phyloP scores from a whole-genome alignment of 805 yeast genomes.

The Pichia thaimueangensis region DNA sequence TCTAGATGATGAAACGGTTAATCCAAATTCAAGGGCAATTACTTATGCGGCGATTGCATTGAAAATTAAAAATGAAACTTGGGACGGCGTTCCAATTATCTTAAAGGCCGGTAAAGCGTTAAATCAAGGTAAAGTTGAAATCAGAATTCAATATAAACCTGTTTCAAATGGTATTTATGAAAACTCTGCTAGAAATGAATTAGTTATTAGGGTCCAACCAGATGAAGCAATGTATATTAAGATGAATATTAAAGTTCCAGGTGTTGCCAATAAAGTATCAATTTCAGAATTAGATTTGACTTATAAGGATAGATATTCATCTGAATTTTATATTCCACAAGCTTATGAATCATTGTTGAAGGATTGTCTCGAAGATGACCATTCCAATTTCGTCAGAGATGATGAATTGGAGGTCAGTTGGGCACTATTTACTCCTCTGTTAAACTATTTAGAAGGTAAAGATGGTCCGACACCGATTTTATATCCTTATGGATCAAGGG shows the following conservation, averaged over 20 bases:
- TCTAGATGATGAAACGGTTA: slow-evolving; percentile 86
- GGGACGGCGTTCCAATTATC: slow-evolving; percentile 97
- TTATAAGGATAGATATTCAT: slow-evolving; percentile 64
- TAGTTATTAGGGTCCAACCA: slow-evolving; percentile 92
- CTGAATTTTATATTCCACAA: slow-evolving; percentile 92
- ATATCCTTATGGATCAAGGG: slow-evolving; percentile 89
- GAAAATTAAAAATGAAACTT: slow-evolving; percentile 82
- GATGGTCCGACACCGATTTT: slow-evolving; percentile 59
- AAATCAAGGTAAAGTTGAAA: slow-evolving; percentile 90
- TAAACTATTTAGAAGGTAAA: slow-evolving; percentile 69
- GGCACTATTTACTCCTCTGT: slow-evolving; percentile 87
- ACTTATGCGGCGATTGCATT: slow-evolving; percentile 86
- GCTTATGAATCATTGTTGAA: slow-evolving; percentile 94
- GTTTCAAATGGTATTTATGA: slow-evolving; percentile 78
- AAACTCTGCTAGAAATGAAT: slow-evolving; percentile 81
- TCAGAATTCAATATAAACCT: slow-evolving; percentile 85
- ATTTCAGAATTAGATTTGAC: slow-evolving; percentile 88
- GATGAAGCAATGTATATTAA: slow-evolving; percentile 90
- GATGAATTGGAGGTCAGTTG: slow-evolving; percentile 94
- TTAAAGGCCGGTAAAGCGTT: slow-evolving; percentile 98
- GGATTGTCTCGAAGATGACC: slow-evolving; percentile 87
- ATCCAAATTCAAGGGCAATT: slow-evolving; percentile 73
- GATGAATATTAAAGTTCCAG: slow-evolving; percentile 91
- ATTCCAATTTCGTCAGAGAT: slow-evolving; percentile 95
- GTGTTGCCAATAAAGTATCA: slow-evolving; percentile 73